A percentile compares a stretch with the other conserved stretches of the same genome.
phyloP scores from a whole-genome alignment of 345 rosid genomes.

The Arabidopsis suecica region DNA sequence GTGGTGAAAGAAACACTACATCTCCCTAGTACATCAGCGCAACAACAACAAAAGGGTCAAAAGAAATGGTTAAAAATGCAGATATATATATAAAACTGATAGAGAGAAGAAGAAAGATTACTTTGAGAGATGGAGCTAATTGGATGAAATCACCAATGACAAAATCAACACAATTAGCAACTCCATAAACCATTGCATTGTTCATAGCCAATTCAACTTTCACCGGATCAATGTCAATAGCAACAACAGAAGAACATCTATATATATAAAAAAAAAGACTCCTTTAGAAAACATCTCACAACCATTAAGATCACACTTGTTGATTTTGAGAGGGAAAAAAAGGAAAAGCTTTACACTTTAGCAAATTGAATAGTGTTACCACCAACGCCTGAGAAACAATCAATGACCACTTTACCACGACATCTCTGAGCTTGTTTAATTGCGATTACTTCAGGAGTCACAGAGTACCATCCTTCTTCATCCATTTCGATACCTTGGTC shows the following conservation, averaged over 20 bases:
- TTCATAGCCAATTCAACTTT: slow-evolving; percentile 49
- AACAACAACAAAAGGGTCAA: slow-evolving; percentile 8
- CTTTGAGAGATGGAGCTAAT: slow-evolving; percentile 57
- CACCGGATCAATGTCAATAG: slow-evolving; percentile 58
- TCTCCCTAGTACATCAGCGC: slow-evolving; percentile 44
- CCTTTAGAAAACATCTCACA: not conserved
- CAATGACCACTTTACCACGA: slow-evolving; percentile 50
- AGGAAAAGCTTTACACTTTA: slow-evolving; percentile 32
- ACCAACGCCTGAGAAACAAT: slow-evolving; percentile 59
- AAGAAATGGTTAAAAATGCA: not conserved
- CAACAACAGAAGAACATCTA: slow-evolving; percentile 54
- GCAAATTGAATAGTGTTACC: slow-evolving; percentile 66
- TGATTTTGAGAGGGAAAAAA: not conserved
- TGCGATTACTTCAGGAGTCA: slow-evolving; percentile 58
- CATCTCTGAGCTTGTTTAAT: slow-evolving; percentile 52
- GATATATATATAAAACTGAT: not conserved
- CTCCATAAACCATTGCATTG: slow-evolving; percentile 60
- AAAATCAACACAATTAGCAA: slow-evolving; percentile 52
- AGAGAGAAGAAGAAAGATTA: slow-evolving; percentile 21
- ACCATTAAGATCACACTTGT: not conserved
- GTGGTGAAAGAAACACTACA: slow-evolving; percentile 53
- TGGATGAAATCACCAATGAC: slow-evolving; percentile 54
- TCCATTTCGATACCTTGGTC: slow-evolving; percentile 56
- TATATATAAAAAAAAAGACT: not conserved
- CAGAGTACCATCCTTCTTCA: slow-evolving; percentile 62